These are phyloP conservation scores for Volvox carteri DNA, from an alignment of 163 green algal genomes.

Conservation along the genomic window DNA sequence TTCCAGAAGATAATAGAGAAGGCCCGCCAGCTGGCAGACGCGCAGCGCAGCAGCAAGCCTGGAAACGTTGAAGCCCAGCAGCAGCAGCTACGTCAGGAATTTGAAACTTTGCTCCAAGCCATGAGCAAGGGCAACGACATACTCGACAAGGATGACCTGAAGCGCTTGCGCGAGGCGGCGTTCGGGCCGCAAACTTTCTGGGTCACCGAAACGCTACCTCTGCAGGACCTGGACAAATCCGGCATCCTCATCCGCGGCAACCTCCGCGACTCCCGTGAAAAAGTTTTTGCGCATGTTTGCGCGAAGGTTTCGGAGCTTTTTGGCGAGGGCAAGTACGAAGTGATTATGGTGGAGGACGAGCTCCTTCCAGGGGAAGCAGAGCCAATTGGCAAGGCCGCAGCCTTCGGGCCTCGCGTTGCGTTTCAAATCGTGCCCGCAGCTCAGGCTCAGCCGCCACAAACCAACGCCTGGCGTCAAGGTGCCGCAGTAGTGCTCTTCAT, in stretches of 20 bases:
- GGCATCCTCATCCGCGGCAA: slow-evolving; percentile 86
- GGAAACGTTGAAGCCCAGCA: slow-evolving; percentile 61
- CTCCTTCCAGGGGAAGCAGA: slow-evolving; percentile 49
- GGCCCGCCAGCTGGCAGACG: slow-evolving; percentile 69
- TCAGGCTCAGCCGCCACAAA: slow-evolving; percentile 69
- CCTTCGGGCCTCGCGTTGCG: slow-evolving; percentile 69
- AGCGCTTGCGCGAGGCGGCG: slow-evolving; percentile 83
- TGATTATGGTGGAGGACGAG: slow-evolving; percentile 86
- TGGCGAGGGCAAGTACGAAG: slow-evolving; percentile 81
- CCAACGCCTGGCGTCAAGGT: slow-evolving; percentile 71
- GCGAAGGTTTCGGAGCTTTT: slow-evolving; percentile 80
- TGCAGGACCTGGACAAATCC: slow-evolving; percentile 66
- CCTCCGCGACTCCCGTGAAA: slow-evolving; percentile 72
- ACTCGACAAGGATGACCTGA: slow-evolving; percentile 84
- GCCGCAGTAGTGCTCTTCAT: slow-evolving; percentile 75
- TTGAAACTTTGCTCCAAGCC: slow-evolving; percentile 73
- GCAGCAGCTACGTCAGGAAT: slow-evolving; percentile 69
- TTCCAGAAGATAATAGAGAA: slow-evolving; percentile 76
- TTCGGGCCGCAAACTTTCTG: slow-evolving; percentile 89
- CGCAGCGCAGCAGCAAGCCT: slow-evolving; percentile 58
- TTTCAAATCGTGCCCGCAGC: slow-evolving; percentile 84
- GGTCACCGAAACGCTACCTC: slow-evolving; percentile 76
- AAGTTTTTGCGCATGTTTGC: slow-evolving; percentile 76
- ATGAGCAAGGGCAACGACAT: slow-evolving; percentile 52
- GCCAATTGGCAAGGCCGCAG: slow-evolving; percentile 56